phyloP scores from a whole-genome alignment of 805 yeast species.

The Candida nanaspora region DNA sequence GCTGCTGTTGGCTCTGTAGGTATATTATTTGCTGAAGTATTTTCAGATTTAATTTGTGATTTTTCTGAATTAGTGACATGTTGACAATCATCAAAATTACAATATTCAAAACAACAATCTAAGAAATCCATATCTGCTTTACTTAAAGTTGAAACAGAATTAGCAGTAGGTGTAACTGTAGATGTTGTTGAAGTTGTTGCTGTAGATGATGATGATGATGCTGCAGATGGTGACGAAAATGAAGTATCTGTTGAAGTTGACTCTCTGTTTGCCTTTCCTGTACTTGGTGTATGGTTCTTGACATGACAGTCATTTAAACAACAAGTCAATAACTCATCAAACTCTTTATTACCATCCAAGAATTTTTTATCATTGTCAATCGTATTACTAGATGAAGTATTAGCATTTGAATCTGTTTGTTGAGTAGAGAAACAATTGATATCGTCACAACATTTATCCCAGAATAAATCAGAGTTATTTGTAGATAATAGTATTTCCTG shows the following conservation, averaged over 20 bases:
- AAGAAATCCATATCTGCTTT: constrained; percentile 3
- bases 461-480: not conserved
- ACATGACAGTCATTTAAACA: constrained; percentile 19
- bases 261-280: too few relatives aligned
- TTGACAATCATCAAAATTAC: constrained; percentile 17
- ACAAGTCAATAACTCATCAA: constrained; percentile 15
- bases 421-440: not conserved
- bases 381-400: not conserved
- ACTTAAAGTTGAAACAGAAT: not conserved
- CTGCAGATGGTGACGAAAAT: too few relatives aligned
- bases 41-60: not conserved
- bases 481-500: not conserved
- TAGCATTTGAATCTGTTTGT: not conserved
- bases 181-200: constrained; percentile 1
- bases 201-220: too few relatives aligned
- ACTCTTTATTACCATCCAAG: constrained; percentile 6
- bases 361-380: not conserved
- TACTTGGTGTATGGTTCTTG: too few relatives aligned
- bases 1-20: too few relatives aligned
- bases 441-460: constrained; percentile 2
- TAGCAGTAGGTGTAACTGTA: too few relatives aligned
- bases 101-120: constrained; percentile 20
- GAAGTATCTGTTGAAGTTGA: too few relatives aligned
- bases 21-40: too few relatives aligned
- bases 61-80: not conserved